These are phyloP conservation scores for Anthostomella pinea DNA, from an alignment of 2,329 filamentous ascomycete genomes.

Conservation along the genomic window DNA sequence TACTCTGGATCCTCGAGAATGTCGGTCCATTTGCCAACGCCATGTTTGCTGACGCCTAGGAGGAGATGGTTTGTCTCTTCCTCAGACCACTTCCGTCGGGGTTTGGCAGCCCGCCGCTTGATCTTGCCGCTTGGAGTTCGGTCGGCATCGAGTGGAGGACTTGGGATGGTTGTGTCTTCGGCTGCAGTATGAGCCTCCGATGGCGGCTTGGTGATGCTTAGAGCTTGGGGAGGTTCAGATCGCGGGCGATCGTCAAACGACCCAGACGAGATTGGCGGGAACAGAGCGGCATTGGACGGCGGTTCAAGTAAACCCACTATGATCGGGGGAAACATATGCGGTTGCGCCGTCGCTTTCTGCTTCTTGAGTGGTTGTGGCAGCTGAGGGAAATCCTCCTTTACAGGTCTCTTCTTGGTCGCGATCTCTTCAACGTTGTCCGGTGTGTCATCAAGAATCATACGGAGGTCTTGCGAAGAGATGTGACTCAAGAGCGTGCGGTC, in stretches of 20 bases:
- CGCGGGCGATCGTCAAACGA: constrained; percentile 49
- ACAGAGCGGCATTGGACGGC: constrained; percentile 58
- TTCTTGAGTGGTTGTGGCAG: constrained; percentile 64
- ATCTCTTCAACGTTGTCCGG: constrained; percentile 43
- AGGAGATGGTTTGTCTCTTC: constrained; percentile 62
- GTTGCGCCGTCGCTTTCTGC: constrained; percentile 54
- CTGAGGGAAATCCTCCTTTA: constrained; percentile 62
- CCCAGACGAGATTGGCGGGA: constrained; percentile 59
- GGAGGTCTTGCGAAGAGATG: constrained; percentile 43
- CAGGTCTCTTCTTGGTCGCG: constrained; percentile 54
- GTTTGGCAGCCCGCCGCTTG: constrained; percentile 55
- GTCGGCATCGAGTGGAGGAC: constrained; percentile 29
- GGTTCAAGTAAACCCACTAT: constrained; percentile 63
- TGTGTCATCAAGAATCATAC: constrained; percentile 45
- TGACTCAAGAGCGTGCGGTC: constrained; percentile 27
- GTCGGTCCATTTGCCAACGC: constrained; percentile 63
- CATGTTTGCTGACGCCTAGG: constrained; percentile 59
- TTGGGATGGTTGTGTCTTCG: constrained; percentile 27
- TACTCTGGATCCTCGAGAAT: constrained; percentile 62
- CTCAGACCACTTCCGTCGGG: constrained; percentile 62
- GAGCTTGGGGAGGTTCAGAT: constrained; percentile 42
- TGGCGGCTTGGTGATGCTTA: constrained; percentile 32
- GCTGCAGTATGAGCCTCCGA: constrained; percentile 23
- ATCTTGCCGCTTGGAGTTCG: constrained; percentile 37
- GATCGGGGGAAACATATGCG: constrained; percentile 59